Base-by-base conservation (phyloP, 2,329 filamentous ascomycete species). In the Parastagonospora avenae region DNA sequence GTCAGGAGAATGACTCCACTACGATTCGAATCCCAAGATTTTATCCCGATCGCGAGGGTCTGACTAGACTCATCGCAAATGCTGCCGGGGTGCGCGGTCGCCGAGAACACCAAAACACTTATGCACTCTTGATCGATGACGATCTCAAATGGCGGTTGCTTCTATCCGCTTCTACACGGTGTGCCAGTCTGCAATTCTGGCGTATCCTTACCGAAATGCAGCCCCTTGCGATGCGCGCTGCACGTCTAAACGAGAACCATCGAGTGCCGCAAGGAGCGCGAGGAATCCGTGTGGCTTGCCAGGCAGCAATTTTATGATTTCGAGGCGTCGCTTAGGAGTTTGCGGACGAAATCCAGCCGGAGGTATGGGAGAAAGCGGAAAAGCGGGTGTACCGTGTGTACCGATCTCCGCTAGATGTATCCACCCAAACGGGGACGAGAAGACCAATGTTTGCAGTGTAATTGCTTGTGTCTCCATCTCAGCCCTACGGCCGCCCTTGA, bases 391-490 rank as follows among this genome's bases (percentile, higher is more conserved):
- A 19, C 15, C 46, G 37, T 19, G 12, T 28, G 8, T 19, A 19
- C 15, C 46, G 46, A 41, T 50, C 51, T 50, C 46, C 36, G 50
- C 54, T 57, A 50, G 44, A 50, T 36, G 37, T 42, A 50, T 52
- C 48, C 43, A 46, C 10, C 14, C 19, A 24, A 24, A 24, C 19
- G 33, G 37, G 38, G 41, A 47, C 42, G 42, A 46, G 43, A 29
- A 45, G 41, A 44, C 40, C 7, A 47, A 39, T 10, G 19, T 15
- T 51, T 30, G 40, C 54, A 43, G 49, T 40, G 42, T 48, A 30
- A 44, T 42, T 50, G 48, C 50, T 46, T 51, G 42, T 47, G 39
- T 24, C 30, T 28, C 33, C 38, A 28, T 58, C n/a, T 37, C 42
- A 47, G 43, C 46, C 36, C 43, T 45, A 49, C 52, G 15, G 52